phyloP scores from a whole-genome alignment of 1,284 basidiomycete species.

The Irpex sp. region DNA sequence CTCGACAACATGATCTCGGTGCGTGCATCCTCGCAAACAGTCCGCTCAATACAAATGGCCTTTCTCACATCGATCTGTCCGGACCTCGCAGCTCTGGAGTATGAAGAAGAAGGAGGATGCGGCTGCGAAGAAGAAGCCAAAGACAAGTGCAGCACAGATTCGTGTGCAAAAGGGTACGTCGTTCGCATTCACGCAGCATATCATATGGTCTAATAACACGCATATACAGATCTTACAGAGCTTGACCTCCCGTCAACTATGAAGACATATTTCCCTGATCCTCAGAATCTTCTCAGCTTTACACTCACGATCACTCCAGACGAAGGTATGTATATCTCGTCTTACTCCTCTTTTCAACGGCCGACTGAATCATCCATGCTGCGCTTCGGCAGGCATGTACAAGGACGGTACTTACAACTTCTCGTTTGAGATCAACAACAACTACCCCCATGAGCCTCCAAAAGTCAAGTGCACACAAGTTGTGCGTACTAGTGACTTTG shows the following conservation, averaged over 20 bases:
- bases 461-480: conserved; percentile 98
- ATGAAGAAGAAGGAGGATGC: conserved; percentile 98
- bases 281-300: conserved; percentile 94
- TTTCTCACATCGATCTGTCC: not conserved
- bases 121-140: conserved; percentile 92
- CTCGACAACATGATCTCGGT: conserved; percentile 56
- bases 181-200: not conserved
- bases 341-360: not conserved
- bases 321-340: conserved; percentile 67
- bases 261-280: conserved; percentile 92
- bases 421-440: conserved; percentile 93
- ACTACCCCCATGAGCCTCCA: conserved; percentile 98
- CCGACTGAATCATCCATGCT: conserved; percentile 1
- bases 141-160: conserved; percentile 96
- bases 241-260: conserved; percentile 95
- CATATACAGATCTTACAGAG: conserved; percentile 83
- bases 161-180: conserved; percentile 95
- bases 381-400: conserved; percentile 81
- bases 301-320: conserved; percentile 93
- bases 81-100: conserved; percentile 78
- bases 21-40: not conserved
- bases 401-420: conserved; percentile 92
- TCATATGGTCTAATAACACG: not conserved
- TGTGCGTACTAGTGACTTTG: conserved; percentile 42
- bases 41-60: not conserved